phyloP scores from a whole-genome alignment of 441 rosid species.

The Erodium moschatum region DNA sequence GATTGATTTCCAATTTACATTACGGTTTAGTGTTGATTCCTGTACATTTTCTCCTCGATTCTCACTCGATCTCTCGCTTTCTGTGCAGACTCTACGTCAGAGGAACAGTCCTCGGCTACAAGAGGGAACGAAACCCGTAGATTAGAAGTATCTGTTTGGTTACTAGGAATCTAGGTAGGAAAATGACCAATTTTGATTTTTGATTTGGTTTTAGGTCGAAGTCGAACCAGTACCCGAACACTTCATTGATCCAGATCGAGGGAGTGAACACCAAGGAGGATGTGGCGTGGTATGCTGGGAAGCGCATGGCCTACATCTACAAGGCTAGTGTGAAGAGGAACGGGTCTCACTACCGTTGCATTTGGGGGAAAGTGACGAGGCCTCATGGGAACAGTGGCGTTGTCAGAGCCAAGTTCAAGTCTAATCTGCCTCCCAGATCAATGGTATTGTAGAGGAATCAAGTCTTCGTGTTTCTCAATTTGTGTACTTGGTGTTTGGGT shows the following conservation, averaged over 20 bases:
- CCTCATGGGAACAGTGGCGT: constrained; percentile 91
- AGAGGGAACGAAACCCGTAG: constrained; percentile 35
- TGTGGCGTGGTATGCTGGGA: constrained; percentile 68
- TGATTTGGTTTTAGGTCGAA: constrained; percentile 45
- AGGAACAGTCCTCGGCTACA: constrained; percentile 77
- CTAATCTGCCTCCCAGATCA: constrained; percentile 76
- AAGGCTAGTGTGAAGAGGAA: constrained; percentile 78
- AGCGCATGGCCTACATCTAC: constrained; percentile 79
- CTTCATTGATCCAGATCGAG: constrained; percentile 67
- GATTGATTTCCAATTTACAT: not conserved
- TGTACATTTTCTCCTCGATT: not conserved
- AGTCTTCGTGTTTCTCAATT: no score
- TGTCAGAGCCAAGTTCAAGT: constrained; percentile 77
- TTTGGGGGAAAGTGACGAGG: constrained; percentile 80
- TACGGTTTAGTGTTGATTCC: not conserved
- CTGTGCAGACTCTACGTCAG: constrained; percentile 57
- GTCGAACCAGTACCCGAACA: constrained; percentile 76
- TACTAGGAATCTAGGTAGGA: not conserved
- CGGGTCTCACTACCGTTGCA: constrained; percentile 70
- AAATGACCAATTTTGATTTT: no score
- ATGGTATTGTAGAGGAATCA: constrained; percentile 40
- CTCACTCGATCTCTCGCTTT: not conserved
- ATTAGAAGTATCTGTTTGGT: not conserved
- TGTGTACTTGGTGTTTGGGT: not conserved
- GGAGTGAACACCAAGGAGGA: constrained; percentile 86